Conservation (phyloP, 2,329 filamentous ascomycete genomes). For the Trichoderma arundinaceum region DNA sequence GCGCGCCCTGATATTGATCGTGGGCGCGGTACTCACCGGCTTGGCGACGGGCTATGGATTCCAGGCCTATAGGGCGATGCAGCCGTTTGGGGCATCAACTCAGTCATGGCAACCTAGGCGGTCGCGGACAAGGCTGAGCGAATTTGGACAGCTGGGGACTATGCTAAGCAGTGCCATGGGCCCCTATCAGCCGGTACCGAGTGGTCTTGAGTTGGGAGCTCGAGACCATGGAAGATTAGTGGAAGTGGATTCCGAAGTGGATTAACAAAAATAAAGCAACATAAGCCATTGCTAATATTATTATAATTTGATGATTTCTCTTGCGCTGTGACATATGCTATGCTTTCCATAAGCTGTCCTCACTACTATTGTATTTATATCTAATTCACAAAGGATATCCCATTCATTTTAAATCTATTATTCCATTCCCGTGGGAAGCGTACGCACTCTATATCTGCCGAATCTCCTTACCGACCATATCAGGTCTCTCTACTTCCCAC, state of each 20-base stretch:
- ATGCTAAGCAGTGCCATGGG: slow-evolving; percentile 50
- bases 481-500: slow-evolving; percentile 89
- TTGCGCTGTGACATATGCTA: background rate
- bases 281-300: slow-evolving; percentile 2
- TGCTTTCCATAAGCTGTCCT: background rate
- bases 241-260: slow-evolving; percentile 47
- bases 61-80: slow-evolving; percentile 49
- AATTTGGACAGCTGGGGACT: slow-evolving; percentile 55
- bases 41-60: slow-evolving; percentile 49
- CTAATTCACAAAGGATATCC: background rate
- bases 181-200: slow-evolving; percentile 35
- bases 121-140: slow-evolving; percentile 44
- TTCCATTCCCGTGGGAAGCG: background rate
- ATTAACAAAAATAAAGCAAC: slow-evolving; percentile 35
- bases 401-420: slow-evolving; percentile 9
- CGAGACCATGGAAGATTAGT: slow-evolving; percentile 39
- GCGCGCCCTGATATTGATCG: slow-evolving; percentile 42
- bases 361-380: background rate
- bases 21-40: slow-evolving; percentile 47
- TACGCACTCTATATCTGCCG: slow-evolving; percentile 70
- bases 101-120: slow-evolving; percentile 51
- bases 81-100: slow-evolving; percentile 52
- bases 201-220: slow-evolving; percentile 22
- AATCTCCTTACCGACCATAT: slow-evolving; percentile 86
- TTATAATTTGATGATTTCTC: slow-evolving; percentile 35